phyloP scores from a whole-genome alignment of 164 flowering plant genomes.

The Macadamia integrifolia region DNA sequence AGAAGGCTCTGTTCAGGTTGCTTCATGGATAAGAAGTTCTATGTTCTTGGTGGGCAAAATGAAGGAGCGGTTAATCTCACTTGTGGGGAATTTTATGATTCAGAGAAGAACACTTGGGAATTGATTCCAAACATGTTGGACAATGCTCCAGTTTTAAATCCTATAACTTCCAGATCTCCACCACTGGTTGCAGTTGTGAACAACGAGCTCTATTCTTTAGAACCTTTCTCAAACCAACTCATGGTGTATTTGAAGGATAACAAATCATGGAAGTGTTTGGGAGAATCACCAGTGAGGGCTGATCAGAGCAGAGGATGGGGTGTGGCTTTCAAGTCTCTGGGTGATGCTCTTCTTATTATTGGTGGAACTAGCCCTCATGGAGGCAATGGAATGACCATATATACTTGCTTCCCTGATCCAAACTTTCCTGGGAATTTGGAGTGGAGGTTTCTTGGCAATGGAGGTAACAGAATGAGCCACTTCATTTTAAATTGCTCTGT shows the following conservation, averaged over 20 bases:
- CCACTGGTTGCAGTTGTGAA: conserved; percentile 79
- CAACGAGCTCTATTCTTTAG: conserved; percentile 68
- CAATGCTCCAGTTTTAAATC: conserved; percentile 27
- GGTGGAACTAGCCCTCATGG: conserved; percentile 36
- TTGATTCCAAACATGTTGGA: conserved; percentile 56
- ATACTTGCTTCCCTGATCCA: conserved; percentile 55
- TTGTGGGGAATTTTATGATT: conserved; percentile 65
- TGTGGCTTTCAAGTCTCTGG: conserved; percentile 80
- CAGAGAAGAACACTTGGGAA: conserved; percentile 43
- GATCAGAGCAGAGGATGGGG: conserved; percentile 81
- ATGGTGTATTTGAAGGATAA: conserved; percentile 51
- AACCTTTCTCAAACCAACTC: conserved; percentile 57
- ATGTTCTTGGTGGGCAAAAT: conserved; percentile 66
- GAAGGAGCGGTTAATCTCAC: conserved; percentile 37
- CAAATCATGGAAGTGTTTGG: conserved; percentile 64
- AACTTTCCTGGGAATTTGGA: conserved; percentile 22
- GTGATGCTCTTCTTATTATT: conserved; percentile 59
- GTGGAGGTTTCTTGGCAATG: conserved; percentile 45
- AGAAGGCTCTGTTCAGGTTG: conserved; percentile 66
- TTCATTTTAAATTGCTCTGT: conserved; percentile 70
- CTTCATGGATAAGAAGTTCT: conserved; percentile 69
- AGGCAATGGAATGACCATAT: conserved; percentile 44
- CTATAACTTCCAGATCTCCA: conserved; percentile 44
- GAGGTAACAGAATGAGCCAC: conserved; percentile 34
- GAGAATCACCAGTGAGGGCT: conserved; percentile 67